A percentile compares a stretch with the other conserved stretches of the same genome.
phyloP scores from a whole-genome alignment of 352 stramenopile species.

The Phytophthora pinifolia region DNA sequence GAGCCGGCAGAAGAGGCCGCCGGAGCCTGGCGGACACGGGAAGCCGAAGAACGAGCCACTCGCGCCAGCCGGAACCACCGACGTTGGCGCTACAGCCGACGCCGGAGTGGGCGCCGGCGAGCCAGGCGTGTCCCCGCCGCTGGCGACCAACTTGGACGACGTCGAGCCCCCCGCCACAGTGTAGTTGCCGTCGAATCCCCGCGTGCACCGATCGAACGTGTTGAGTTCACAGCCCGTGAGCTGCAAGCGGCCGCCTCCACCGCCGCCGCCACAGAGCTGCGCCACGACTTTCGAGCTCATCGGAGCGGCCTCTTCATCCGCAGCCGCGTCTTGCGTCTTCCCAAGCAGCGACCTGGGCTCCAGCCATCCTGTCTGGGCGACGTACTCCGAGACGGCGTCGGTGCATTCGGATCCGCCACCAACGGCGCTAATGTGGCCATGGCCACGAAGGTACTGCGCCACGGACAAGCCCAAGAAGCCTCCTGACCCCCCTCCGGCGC shows the following conservation, averaged over 20 bases:
- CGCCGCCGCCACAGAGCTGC: conserved; percentile 65
- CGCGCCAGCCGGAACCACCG: conserved; percentile 34
- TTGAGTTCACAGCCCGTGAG: conserved; percentile 68
- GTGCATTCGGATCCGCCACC: conserved; percentile 65
- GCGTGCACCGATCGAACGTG: conserved; percentile 65
- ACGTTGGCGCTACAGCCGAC: conserved; percentile 20
- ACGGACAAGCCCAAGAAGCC: conserved; percentile 71
- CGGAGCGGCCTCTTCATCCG: conserved; percentile 26
- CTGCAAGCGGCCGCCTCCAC: conserved; percentile 67
- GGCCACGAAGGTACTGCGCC: conserved; percentile 51
- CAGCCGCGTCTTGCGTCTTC: conserved; percentile 15
- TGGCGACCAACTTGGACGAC: conserved; percentile 26
- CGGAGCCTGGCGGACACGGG: conserved; percentile 72
- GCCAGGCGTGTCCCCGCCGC: conserved; percentile 12
- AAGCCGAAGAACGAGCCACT: conserved; percentile 80
- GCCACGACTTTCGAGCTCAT: conserved; percentile 25
- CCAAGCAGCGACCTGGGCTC: conserved; percentile 11
- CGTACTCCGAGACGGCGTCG: conserved; percentile 29
- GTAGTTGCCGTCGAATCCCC: conserved; percentile 77
- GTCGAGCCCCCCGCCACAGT: conserved; percentile 66
- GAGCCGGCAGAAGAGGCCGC: conserved; percentile 68
- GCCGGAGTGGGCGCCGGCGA: conserved; percentile 21
- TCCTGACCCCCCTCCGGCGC: conserved; percentile 69
- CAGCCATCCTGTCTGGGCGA: conserved; percentile 21
- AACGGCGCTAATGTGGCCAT: conserved; percentile 69